Percentiles rank a stretch among this genome's conserved stretches.
These are phyloP conservation scores for Ophiostoma australiae DNA, from an alignment of 2,329 filamentous ascomycete genomes.

Conservation along the genomic window DNA sequence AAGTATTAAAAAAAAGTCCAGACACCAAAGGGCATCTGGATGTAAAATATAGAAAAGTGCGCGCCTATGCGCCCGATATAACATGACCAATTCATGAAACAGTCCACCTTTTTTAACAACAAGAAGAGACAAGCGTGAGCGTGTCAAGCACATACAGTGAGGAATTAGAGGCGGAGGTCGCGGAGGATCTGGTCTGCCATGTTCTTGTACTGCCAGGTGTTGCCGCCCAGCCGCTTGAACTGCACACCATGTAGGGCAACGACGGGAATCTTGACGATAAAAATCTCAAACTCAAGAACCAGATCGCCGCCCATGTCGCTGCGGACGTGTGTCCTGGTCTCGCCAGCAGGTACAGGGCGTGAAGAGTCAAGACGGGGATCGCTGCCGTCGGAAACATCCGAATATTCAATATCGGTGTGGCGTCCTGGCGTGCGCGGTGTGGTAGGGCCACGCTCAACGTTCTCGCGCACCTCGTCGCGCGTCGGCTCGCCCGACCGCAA, in stretches of 20 bases:
- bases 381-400: slow-evolving; percentile 79
- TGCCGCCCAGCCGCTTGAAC: slow-evolving; percentile 93
- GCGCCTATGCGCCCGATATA: slow-evolving; percentile 1
- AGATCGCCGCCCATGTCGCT: slow-evolving; percentile 81
- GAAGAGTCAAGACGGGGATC: slow-evolving; percentile 51
- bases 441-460: slow-evolving; percentile 40
- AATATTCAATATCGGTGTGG: slow-evolving; percentile 63
- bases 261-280: slow-evolving; percentile 94
- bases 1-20: not conserved
- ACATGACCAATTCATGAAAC: not conserved
- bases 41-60: not conserved
- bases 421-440: slow-evolving; percentile 47
- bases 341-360: slow-evolving; percentile 55
- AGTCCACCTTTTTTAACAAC: slow-evolving; percentile 3
- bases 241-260: slow-evolving; percentile 92
- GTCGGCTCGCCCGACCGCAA: slow-evolving; percentile 54
- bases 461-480: slow-evolving; percentile 63
- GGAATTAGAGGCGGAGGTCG: slow-evolving; percentile 67
- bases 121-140: not conserved
- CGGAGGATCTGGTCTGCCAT: slow-evolving; percentile 94
- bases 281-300: slow-evolving; percentile 86
- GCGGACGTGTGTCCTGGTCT: slow-evolving; percentile 88
- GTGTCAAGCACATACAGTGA: not conserved
- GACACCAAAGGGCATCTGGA: not conserved
- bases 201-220: slow-evolving; percentile 98